Conservation (phyloP, 1,139 yeast species). For the Candida smagusa region DNA sequence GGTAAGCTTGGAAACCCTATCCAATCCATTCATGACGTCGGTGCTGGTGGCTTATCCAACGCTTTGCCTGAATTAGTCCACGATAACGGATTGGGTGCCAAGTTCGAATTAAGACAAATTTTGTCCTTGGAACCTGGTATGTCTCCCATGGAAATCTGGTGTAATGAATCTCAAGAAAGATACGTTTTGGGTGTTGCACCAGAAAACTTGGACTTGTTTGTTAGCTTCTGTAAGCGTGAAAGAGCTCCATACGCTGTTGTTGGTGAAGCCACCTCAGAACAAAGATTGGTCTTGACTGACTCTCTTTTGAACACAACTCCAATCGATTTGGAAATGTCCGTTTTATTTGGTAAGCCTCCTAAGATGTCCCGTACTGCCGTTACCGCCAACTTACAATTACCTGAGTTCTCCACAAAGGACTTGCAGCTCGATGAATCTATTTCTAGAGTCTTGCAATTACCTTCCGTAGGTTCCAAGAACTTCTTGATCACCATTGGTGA, state of each 20-base stretch:
- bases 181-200: conserved; percentile 92
- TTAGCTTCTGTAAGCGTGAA: conserved; percentile 85
- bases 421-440: conserved; percentile 61
- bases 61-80: conserved; percentile 97
- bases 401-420: conserved; percentile 34
- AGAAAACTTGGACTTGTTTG: conserved; percentile 68
- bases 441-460: conserved; percentile 79
- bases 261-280: conserved; percentile 88
- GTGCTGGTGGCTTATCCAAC: conserved; percentile 98
- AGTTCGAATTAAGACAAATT: conserved; percentile 85
- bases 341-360: conserved; percentile 97
- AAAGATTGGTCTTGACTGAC: conserved; percentile 79
- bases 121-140: conserved; percentile 93
- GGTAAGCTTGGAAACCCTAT: conserved; percentile 76
- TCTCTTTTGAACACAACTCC: conserved; percentile 74
- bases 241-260: conserved; percentile 96
- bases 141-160: conserved; percentile 99
- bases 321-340: conserved; percentile 93
- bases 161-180: conserved; percentile 98
- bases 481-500: conserved; percentile 97
- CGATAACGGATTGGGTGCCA: conserved; percentile 94
- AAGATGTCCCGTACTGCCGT: conserved; percentile 81
- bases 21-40: conserved; percentile 96
- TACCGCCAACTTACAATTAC: conserved; percentile 59
- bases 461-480: conserved; percentile 93